Evolutionary conservation across 768 basidiomycete genomes (phyloP), one percentile per base, ranked within the genome.

Genomic region (Boletus rubroflammeus): DNA sequence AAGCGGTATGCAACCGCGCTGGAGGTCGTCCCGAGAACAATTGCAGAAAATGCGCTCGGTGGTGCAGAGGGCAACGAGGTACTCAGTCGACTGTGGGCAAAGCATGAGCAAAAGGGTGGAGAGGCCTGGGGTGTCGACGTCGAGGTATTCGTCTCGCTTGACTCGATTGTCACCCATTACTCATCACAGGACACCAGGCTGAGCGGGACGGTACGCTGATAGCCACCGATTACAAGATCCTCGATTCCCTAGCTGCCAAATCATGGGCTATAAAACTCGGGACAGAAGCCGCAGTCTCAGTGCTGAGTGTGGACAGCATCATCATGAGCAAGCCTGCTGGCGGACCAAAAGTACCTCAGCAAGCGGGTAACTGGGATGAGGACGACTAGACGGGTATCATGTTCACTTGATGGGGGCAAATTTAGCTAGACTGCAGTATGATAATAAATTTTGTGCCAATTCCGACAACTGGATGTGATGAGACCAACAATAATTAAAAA

Each of bases 291-390:
- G 93, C 94, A 1, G 80, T 90, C 38, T 86, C 91, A 0, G 90
- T 97, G 29, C 82, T 99, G 51, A 89, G 88, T 57, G 97, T 99
- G 7, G 97, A 99, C 73, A 93, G 90, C 66, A 98, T 98, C 69
- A 97, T 98, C 75, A 93, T 95, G 84, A 91, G 89, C 75, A 93
- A 92, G 67, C 88, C 89, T n/a, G 89, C 90, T 0, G 90, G 90
- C 29, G 90, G 90, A 46, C 90, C 90, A 45, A 93, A 91, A 68
- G 76, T 93, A 46, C 90, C 90, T 50, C 90, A 93, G 65, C 91
- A 93, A 68, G 78, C 86, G 36, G 84, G 89, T 6, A 90, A 90
- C 67, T 93, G 90, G 90, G 91, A 93, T 60, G 86, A 86, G 25
- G 90, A 68, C 31, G 67, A 92, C 68, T 75, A 72, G 62, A 53